These are phyloP conservation scores for Zizania palustris DNA, from an alignment of 202 grass and related monocot species.

Conservation along the genomic window DNA sequence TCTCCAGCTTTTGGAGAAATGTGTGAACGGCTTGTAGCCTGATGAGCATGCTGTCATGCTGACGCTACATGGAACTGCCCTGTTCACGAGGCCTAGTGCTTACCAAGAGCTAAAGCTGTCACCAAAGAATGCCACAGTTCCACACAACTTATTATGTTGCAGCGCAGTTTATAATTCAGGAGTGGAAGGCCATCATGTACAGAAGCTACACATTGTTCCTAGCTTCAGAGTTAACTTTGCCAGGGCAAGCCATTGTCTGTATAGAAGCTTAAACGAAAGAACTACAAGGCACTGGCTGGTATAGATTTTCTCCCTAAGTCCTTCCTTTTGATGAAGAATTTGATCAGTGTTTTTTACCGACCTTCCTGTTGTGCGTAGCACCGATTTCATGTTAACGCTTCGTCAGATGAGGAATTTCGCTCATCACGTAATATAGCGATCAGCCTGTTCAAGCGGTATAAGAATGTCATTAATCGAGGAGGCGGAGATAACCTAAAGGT, in stretches of 20 bases:
- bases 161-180: constrained; percentile 42
- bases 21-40: constrained; percentile 31
- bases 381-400: constrained; percentile 80
- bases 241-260: constrained; percentile 55
- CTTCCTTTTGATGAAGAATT: constrained; percentile 34
- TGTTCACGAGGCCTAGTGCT: constrained; percentile 37
- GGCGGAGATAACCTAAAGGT: constrained; percentile 81
- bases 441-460: constrained; percentile 88
- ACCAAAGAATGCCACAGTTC: constrained; percentile 3
- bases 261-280: constrained; percentile 58
- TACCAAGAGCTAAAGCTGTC: constrained; percentile 38
- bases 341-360: not conserved
- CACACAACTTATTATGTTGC: constrained; percentile 27
- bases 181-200: constrained; percentile 44
- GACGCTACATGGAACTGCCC: constrained; percentile 39
- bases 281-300: constrained; percentile 64
- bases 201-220: constrained; percentile 49
- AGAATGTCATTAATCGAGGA: constrained; percentile 79
- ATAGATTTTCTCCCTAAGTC: constrained; percentile 16
- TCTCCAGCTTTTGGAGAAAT: constrained; percentile 37
- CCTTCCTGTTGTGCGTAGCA: constrained; percentile 52
- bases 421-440: constrained; percentile 84
- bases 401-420: constrained; percentile 74
- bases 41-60: constrained; percentile 57
- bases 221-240: constrained; percentile 49